Conservation (phyloP, 2,329 filamentous ascomycete genomes). For the Xylariomycetidae sp. region DNA sequence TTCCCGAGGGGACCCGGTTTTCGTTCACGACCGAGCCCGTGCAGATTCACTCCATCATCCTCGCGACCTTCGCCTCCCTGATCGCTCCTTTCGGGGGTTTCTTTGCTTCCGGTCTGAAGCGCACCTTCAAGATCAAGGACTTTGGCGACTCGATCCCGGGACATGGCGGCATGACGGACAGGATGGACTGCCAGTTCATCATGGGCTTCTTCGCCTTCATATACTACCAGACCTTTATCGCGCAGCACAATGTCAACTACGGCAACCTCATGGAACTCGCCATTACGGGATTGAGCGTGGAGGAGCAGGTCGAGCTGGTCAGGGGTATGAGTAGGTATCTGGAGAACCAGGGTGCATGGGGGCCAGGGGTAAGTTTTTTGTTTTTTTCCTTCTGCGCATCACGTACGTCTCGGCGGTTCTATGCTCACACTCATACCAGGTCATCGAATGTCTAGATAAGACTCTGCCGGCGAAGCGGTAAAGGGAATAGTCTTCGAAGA, state of each 20-base stretch:
- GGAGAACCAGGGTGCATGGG: constrained; percentile 55
- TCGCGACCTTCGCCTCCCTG: constrained; percentile 90
- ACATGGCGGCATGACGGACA: constrained; percentile 95
- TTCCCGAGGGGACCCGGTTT: constrained; percentile 37
- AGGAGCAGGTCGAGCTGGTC: constrained; percentile 84
- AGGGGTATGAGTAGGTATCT: constrained; percentile 60
- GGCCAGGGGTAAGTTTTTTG: constrained; percentile 30
- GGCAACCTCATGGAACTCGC: constrained; percentile 86
- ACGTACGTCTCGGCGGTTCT: not conserved
- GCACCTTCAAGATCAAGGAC: constrained; percentile 99
- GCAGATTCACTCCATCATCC: constrained; percentile 85
- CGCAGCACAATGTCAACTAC: constrained; percentile 77
- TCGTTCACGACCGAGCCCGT: constrained; percentile 79
- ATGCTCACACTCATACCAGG: constrained; percentile 16
- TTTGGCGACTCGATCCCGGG: constrained; percentile 98
- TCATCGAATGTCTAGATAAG: constrained; percentile 30
- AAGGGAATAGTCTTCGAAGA: too few species aligned
- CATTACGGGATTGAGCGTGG: constrained; percentile 79
- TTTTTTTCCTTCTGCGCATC: not conserved
- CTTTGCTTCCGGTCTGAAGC: constrained; percentile 95
- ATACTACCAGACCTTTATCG: constrained; percentile 98
- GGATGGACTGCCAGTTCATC: constrained; percentile 99
- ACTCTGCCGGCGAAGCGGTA: constrained; percentile 24
- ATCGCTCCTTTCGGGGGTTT: constrained; percentile 98
- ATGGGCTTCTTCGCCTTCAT: constrained; percentile 99